Evolutionary conservation across 495 filamentous ascomycete species (phyloP), one percentile per base, ranked within the genome.

Genomic region (Xylaria flabelliformis): DNA sequence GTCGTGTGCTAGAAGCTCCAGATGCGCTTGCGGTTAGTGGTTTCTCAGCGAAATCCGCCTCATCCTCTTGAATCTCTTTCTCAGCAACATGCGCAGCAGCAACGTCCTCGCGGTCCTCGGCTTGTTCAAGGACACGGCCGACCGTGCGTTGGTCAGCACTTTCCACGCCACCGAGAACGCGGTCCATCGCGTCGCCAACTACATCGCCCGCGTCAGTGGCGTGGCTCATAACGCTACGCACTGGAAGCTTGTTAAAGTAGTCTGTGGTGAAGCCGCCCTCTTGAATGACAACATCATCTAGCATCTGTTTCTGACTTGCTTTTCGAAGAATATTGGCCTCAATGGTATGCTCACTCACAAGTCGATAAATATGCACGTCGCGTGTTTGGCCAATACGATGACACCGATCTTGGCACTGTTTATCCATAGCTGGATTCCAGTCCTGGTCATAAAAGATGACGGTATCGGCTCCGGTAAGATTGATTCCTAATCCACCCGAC

Each of bases 341-440:
- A 68, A 99, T 98, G 1, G 97, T 99, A 80, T 97, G 93, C 82
- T 99, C 97, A 26, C 92, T 95, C 36, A 99, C 95, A 51, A 99
- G 91, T 8, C 96, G 93, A 82, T 98, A 99, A 76, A 99, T 98
- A 77, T 98, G 95, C 50, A 99, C 97, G 77, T 99, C 97, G 36
- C 97, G 90, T 0, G 97, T 98, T 81, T 99, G 97, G 3, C 97
- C 97, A 76, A 99, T 99, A 65, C 97, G 94, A 80, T 99, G 97
- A 74, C 93, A 95, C 73, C 97, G 91, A 78, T 99, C 97, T 82
- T 98, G 97, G 79, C 97, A 99, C 80, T 99, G 97, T 77, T 97
- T 97, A 81, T 99, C 97, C 97, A 99, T 99, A 13, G 97, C 97
- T 0, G 97, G 97, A 75, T 99, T 99, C 97, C 97, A 99, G 82